A percentile compares a stretch with the other conserved stretches of the same genome.
These are phyloP conservation scores for Dysphania ambrosioides DNA, from an alignment of 148 eudicot species.

Conservation along the genomic window DNA sequence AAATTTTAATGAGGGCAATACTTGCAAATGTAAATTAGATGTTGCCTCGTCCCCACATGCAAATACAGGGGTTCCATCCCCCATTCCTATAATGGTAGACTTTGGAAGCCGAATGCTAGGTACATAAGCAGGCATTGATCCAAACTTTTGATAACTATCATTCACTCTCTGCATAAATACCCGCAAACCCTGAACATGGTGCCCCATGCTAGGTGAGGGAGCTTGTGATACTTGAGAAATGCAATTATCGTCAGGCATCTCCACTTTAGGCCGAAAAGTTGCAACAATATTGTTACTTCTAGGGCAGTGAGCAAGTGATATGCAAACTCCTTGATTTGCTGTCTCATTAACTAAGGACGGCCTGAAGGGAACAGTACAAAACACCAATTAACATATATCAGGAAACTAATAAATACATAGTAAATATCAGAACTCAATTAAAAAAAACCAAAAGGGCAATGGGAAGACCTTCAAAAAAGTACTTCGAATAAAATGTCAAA, in stretches of 20 bases:
- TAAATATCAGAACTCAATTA: background rate
- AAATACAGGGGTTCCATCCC: slow-evolving; percentile 36
- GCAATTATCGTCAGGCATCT: slow-evolving; percentile 27
- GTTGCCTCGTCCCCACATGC: slow-evolving; percentile 66
- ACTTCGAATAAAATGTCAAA: background rate
- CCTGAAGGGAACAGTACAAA: slow-evolving; percentile 35
- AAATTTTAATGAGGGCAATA: slow-evolving; percentile 48
- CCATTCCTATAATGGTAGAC: slow-evolving; percentile 47
- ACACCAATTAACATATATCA: background rate
- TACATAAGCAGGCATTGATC: slow-evolving; percentile 53
- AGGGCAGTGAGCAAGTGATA: slow-evolving; percentile 70
- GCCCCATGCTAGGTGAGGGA: slow-evolving; percentile 39
- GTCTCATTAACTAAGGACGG: slow-evolving; percentile 57
- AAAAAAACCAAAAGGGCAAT: background rate
- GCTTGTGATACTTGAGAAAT: slow-evolving; percentile 49
- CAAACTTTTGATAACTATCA: slow-evolving; percentile 36
- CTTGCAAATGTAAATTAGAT: slow-evolving; percentile 54
- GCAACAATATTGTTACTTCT: slow-evolving; percentile 54
- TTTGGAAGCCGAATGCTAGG: slow-evolving; percentile 68
- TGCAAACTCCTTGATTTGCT: slow-evolving; percentile 77
- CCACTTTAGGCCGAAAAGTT: slow-evolving; percentile 82
- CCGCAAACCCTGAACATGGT: slow-evolving; percentile 59
- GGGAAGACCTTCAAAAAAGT: background rate
- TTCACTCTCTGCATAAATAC: slow-evolving; percentile 44
- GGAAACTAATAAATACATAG: background rate